These are phyloP conservation scores for Amaranthus tricolor DNA, from an alignment of 179 eudicot species.

Conservation along the genomic window DNA sequence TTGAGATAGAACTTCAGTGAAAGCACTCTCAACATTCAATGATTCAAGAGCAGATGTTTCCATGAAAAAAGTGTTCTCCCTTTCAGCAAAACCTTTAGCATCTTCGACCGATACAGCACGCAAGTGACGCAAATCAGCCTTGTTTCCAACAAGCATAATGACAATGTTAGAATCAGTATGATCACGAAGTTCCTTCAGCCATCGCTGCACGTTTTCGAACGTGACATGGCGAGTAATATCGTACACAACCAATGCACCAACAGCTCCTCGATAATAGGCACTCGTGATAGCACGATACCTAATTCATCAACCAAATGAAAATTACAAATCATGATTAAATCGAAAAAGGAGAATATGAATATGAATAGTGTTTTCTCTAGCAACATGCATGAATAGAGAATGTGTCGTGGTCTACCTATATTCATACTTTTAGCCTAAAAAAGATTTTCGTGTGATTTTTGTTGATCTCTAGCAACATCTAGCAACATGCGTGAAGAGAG, in stretches of 20 bases:
- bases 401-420: too few species aligned
- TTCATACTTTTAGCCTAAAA: too few species aligned
- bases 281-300: slow-evolving; percentile 92
- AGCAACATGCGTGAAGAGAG: too few species aligned
- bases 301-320: background rate
- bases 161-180: slow-evolving; percentile 81
- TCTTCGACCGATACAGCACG: slow-evolving; percentile 63
- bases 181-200: slow-evolving; percentile 84
- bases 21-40: slow-evolving; percentile 70
- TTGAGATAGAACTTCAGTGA: slow-evolving; percentile 71
- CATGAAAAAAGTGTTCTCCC: slow-evolving; percentile 71
- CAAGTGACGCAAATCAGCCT: slow-evolving; percentile 77
- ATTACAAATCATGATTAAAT: background rate
- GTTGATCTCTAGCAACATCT: too few species aligned
- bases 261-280: slow-evolving; percentile 90
- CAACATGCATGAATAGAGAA: too few species aligned
- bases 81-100: slow-evolving; percentile 59
- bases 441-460: too few species aligned
- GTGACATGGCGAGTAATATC: slow-evolving; percentile 79
- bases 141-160: slow-evolving; percentile 86
- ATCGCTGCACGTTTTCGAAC: slow-evolving; percentile 74
- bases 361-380: too few species aligned
- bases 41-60: slow-evolving; percentile 85
- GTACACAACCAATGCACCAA: slow-evolving; percentile 79
- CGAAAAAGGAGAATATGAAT: background rate